Conservation (phyloP, 257 asterid genomes). For the Fraxinus pennsylvanica region DNA sequence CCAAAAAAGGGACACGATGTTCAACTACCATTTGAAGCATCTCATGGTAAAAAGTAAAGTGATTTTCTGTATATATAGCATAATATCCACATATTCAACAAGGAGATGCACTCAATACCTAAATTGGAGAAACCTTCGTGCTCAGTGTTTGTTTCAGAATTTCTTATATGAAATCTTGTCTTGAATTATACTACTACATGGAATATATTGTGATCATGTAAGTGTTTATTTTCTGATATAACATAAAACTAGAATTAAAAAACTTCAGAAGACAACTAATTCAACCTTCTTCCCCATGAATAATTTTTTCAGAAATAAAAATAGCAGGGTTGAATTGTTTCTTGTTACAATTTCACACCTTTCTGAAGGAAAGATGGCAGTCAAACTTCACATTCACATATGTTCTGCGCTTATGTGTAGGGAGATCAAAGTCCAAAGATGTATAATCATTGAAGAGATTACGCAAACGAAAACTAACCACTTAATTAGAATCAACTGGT, state of each 20-base stretch:
- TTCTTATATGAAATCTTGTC: background rate
- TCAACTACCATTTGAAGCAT: slow-evolving; percentile 62
- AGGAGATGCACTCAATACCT: background rate
- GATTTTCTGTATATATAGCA: background rate
- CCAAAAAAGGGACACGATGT: slow-evolving; percentile 66
- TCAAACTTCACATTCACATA: background rate
- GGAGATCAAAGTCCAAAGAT: background rate
- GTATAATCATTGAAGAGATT: background rate
- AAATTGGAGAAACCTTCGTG: background rate
- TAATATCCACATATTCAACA: background rate
- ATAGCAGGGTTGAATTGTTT: no score
- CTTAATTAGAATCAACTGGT: no score
- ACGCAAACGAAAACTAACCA: no score
- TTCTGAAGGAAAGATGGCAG: no score
- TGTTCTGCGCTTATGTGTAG: background rate
- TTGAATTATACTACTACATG: background rate
- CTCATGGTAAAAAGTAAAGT: background rate
- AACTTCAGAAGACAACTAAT: background rate
- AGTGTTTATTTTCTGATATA: no score
- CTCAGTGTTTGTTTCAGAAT: background rate
- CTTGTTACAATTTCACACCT: no score
- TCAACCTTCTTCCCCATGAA: no score
- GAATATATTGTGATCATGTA: background rate
- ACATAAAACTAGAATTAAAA: no score
- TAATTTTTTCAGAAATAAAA: no score